Conservation (phyloP, 352 stramenopile genomes). For the Globisporangium sylvaticum region DNA sequence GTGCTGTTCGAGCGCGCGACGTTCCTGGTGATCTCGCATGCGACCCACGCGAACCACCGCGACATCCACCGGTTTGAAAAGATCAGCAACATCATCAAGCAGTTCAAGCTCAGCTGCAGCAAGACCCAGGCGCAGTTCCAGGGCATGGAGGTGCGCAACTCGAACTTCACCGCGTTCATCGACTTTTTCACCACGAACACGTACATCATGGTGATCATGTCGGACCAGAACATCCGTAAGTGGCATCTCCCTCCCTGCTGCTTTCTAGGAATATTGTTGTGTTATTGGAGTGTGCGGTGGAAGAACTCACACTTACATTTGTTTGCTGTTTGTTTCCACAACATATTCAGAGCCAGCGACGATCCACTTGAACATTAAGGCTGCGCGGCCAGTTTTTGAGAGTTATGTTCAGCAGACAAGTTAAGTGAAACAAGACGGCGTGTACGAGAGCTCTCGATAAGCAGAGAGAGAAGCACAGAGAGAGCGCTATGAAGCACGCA, state of each 20-base stretch:
- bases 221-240: conserved; percentile 85
- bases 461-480: not conserved
- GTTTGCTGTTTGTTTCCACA: not conserved
- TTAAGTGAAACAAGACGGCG: conserved; percentile 34
- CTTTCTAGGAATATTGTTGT: conserved; percentile 3
- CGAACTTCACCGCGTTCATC: conserved; percentile 99
- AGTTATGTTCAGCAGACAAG: conserved; percentile 93
- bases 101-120: conserved; percentile 99
- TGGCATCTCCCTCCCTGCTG: conserved; percentile 13
- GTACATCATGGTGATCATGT: conserved; percentile 99
- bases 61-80: conserved; percentile 99
- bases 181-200: conserved; percentile 98
- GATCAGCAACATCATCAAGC: conserved; percentile 99
- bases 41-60: conserved; percentile 88
- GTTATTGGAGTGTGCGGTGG: conserved; percentile 9
- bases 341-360: conserved; percentile 79
- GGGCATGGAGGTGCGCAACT: conserved; percentile 95
- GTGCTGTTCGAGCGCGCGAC: conserved; percentile 98
- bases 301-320: not conserved
- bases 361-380: conserved; percentile 97
- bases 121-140: conserved; percentile 98
- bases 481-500: too few species aligned
- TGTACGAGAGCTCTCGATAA: not conserved
- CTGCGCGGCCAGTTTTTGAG: conserved; percentile 94
- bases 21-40: conserved; percentile 98